Percentiles rank a stretch among this genome's conserved stretches.
These are phyloP conservation scores for Colletotrichum theobromicola DNA, from an alignment of 2,329 filamentous ascomycete species.

Conservation along the genomic window DNA sequence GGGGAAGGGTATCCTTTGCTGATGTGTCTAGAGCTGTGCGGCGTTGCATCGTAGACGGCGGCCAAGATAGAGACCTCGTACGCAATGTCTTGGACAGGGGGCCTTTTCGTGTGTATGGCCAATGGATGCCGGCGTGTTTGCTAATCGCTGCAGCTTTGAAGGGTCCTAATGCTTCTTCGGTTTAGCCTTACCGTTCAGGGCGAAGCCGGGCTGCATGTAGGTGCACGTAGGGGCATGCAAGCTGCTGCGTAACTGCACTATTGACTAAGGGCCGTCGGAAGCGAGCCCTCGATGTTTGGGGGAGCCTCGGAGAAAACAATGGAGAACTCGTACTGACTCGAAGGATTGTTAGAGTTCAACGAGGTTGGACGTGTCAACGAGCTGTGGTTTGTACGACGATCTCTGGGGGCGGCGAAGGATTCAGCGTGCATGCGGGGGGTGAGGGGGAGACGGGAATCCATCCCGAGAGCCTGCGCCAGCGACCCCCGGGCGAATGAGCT, in stretches of 20 bases:
- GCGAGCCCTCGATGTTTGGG: not conserved
- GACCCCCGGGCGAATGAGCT: not conserved
- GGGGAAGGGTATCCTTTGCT: not conserved
- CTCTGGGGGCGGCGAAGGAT: not conserved
- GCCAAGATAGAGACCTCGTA: not conserved
- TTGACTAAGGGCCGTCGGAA: not conserved
- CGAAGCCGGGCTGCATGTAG: not conserved
- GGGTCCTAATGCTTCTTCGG: not conserved
- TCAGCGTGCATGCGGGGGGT: not conserved
- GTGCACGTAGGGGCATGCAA: not conserved
- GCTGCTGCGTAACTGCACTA: not conserved
- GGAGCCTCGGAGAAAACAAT: not conserved
- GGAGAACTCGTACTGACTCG: not conserved
- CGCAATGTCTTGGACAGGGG: not conserved
- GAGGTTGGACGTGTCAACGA: not conserved
- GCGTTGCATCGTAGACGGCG: not conserved
- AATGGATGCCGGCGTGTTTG: not conserved
- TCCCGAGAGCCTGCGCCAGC: not conserved
- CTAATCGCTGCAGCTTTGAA: not conserved
- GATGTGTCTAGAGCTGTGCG: not conserved
- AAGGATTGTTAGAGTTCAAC: not conserved
- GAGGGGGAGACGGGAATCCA: not conserved
- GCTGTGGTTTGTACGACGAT: not conserved
- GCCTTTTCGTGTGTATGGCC: not conserved
- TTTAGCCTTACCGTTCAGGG: not conserved